Evolutionary conservation across 352 stramenopile species (phyloP).

Genomic region (Saprolegnia diclina): DNA sequence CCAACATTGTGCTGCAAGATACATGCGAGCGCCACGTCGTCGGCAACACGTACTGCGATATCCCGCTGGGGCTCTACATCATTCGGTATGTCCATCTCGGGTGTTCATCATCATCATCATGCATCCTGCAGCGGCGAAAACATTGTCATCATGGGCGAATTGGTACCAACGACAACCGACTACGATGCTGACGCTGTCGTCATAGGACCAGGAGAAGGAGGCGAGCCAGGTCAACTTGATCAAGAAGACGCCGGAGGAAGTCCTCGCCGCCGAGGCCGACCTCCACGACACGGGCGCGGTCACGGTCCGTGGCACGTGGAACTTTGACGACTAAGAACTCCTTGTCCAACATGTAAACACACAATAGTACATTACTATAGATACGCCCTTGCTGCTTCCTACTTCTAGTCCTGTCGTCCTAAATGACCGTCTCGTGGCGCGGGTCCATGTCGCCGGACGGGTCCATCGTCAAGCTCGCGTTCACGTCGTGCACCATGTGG

Average conservation of each 20-base stretch:
- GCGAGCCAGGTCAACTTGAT: slow-evolving; percentile 78
- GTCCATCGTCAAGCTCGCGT: neutral
- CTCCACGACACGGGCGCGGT: slow-evolving; percentile 54
- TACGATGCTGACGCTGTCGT: neutral
- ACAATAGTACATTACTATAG: slow-evolving; percentile 7
- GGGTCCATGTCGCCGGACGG: neutral
- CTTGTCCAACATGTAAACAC: neutral
- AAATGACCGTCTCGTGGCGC: slow-evolving; percentile 10
- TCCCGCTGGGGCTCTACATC: slow-evolving; percentile 95
- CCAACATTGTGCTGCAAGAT: slow-evolving; percentile 96
- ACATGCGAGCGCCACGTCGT: slow-evolving; percentile 89
- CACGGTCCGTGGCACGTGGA: slow-evolving; percentile 77
- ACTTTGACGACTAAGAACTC: slow-evolving; percentile 49
- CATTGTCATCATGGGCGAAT: slow-evolving; percentile 78
- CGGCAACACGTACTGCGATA: slow-evolving; percentile 89
- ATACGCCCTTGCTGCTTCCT: neutral
- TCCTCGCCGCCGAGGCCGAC: slow-evolving; percentile 73
- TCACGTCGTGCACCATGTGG: slow-evolving; percentile 22
- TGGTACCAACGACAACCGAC: no score
- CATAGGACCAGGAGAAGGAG: slow-evolving; percentile 74
- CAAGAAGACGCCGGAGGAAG: slow-evolving; percentile 64
- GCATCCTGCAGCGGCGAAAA: slow-evolving; percentile 62
- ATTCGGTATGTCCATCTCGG: slow-evolving; percentile 68
- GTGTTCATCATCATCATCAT: no score
- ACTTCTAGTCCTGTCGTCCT: neutral